Conservation (phyloP, 495 filamentous ascomycete species). For the Penicillium daleae region DNA sequence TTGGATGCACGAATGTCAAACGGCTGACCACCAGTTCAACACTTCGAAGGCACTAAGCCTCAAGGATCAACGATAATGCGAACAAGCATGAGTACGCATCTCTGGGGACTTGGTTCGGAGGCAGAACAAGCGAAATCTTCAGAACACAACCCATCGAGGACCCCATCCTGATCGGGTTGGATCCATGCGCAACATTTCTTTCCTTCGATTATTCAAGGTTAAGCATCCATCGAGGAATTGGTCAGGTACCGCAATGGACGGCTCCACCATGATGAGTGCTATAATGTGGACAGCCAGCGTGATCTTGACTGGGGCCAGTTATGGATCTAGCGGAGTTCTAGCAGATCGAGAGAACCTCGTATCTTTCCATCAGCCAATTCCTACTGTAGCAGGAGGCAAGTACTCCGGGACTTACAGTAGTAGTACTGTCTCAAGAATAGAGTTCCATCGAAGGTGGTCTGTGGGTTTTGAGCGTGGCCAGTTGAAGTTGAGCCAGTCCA, state of each 20-base stretch:
- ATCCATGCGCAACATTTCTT: not conserved
- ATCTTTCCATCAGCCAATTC: too few relatives aligned
- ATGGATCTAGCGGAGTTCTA: not conserved
- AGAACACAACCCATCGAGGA: not conserved
- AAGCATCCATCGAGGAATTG: too few relatives aligned
- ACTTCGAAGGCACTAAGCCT: not conserved
- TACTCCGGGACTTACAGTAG: too few relatives aligned
- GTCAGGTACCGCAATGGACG: not conserved
- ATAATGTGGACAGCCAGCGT: not conserved
- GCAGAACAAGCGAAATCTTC: not conserved
- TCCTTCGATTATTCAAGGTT: not conserved
- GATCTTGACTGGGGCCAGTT: not conserved
- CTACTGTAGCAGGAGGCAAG: too few relatives aligned
- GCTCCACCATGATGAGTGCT: not conserved
- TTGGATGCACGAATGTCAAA: not conserved
- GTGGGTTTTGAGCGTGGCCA: conserved; percentile 13
- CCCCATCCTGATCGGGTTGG: not conserved
- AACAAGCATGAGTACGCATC: not conserved
- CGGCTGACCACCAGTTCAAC: not conserved
- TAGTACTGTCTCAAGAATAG: not conserved
- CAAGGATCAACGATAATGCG: not conserved
- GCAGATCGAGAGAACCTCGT: not conserved
- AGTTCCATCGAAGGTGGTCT: not conserved
- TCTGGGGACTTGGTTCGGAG: not conserved
- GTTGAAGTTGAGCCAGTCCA: too few relatives aligned